Evolutionary conservation across 441 rosid genomes (phyloP), one percentile per base, ranked within the genome.

Genomic region (Syzygium malaccense): DNA sequence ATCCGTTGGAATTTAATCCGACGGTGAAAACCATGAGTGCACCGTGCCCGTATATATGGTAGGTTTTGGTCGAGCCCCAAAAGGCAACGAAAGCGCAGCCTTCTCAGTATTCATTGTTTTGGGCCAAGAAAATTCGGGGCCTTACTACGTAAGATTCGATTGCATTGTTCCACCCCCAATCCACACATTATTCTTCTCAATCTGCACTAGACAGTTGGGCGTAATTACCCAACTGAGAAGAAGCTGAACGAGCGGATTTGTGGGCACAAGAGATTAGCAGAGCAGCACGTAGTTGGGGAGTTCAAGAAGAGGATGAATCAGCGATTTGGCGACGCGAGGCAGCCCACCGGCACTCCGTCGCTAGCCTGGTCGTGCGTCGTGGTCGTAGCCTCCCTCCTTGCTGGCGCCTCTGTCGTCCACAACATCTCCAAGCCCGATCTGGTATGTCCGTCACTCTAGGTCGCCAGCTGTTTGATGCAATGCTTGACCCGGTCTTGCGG

Each of bases 331-430:
- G 89, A 89, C 3, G 95, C 92, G 64, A 91, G 79, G 90, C 91
- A 80, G 91, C 96, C 96, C 45, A 93, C 94, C 4, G 96, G 98
- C 85, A 95, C 98, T 37, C 97, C 98, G 51, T 96, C 96, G 32
- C 88, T 94, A 25, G 94, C 92, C 4, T 87, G 87, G 94, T 96
- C 98, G 32, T 91, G 91, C 51, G 92, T 91, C 56, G 95, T 94
- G 83, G 96, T 94, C 88, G 85, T 95, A 68, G 93, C 86, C 41
- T 95, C 98, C 28, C 94, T 96, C 84, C 95, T 96, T 14, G 93
- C 92, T 10, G 98, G 98, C 49, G 95, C 97, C 79, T 96, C 98
- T 37, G 86, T 94, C 30, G 96, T 94, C 78, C 97, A 95, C 93
- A 94, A 94, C 91, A 86, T 95, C 58, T 93, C 93, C 91, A 94